These are phyloP conservation scores for Collariella sp. DNA, from an alignment of 495 filamentous ascomycete genomes.

Conservation along the genomic window DNA sequence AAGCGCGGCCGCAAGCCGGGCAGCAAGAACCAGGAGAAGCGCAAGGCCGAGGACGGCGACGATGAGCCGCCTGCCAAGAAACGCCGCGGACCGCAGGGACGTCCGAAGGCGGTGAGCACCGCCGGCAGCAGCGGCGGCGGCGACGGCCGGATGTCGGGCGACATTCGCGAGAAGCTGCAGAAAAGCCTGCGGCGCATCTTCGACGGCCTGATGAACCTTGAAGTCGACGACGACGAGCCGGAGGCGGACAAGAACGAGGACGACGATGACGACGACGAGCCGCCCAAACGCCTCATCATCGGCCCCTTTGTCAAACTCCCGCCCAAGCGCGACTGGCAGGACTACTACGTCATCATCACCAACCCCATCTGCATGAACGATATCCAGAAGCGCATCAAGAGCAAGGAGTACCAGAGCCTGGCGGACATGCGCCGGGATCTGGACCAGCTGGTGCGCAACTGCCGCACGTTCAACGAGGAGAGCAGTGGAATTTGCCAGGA, in stretches of 20 bases:
- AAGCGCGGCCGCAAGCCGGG: conserved; percentile 74
- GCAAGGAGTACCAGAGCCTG: conserved; percentile 76
- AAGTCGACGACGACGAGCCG: conserved; percentile 53
- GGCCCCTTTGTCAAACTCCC: conserved; percentile 91
- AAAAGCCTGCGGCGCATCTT: conserved; percentile 65
- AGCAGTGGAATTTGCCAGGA: conserved; percentile 83
- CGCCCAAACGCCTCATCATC: conserved; percentile 64
- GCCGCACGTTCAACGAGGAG: conserved; percentile 92
- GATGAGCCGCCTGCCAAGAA: conserved; percentile 75
- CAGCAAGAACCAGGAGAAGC: conserved; percentile 58
- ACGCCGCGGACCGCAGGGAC: conserved; percentile 53
- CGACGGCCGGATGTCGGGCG: conserved; percentile 29
- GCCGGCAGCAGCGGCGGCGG: conserved; percentile 16
- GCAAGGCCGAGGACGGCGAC: conserved; percentile 78
- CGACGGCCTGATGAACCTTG: conserved; percentile 70
- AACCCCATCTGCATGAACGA: conserved; percentile 89
- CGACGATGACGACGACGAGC: conserved; percentile 31
- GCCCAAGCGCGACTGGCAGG: conserved; percentile 75
- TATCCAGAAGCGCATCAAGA: conserved; percentile 89
- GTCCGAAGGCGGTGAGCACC: conserved; percentile 45
- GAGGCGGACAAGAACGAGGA: conserved; percentile 20
- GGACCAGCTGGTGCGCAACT: conserved; percentile 76
- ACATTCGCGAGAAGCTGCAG: conserved; percentile 58
- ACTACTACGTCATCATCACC: conserved; percentile 89
- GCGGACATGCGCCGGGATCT: conserved; percentile 76